Evolutionary conservation across 2,329 filamentous ascomycete species (phyloP).

Genomic region (Fusarium chlamydosporum): DNA sequence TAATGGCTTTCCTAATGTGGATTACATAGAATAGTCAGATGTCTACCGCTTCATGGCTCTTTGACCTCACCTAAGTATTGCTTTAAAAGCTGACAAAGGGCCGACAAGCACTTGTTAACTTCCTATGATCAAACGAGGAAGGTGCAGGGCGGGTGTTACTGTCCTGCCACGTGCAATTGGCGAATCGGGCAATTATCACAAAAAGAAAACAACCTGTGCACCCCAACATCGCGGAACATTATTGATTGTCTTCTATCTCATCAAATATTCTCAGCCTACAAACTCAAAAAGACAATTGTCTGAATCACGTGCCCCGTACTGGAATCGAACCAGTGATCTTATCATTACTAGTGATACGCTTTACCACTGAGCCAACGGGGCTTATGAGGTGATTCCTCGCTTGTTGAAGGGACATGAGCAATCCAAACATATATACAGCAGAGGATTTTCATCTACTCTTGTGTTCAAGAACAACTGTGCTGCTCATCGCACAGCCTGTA

Average conservation of each 20-base stretch:
- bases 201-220: conserved; percentile 2
- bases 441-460: no score
- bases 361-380: conserved; percentile 49
- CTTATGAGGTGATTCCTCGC: conserved; percentile 34
- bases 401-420: fast-evolving
- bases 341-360: conserved; percentile 50
- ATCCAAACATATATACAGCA: neutral
- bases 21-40: no score
- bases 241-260: neutral
- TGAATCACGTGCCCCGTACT: conserved; percentile 41
- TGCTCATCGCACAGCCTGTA: no score
- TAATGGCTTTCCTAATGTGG: no score
- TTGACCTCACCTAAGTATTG: no score
- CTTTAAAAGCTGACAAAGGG: no score
- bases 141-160: neutral
- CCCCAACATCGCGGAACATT: neutral
- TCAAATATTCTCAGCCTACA: no score
- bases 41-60: no score
- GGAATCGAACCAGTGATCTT: conserved; percentile 48
- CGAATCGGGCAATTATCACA: neutral
- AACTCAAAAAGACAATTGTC: fast-evolving
- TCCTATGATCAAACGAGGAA: neutral
- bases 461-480: no score
- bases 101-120: neutral
- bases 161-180: neutral